Base-by-base conservation (phyloP, 495 filamentous ascomycete genomes). In the Penicillium arizonense region DNA sequence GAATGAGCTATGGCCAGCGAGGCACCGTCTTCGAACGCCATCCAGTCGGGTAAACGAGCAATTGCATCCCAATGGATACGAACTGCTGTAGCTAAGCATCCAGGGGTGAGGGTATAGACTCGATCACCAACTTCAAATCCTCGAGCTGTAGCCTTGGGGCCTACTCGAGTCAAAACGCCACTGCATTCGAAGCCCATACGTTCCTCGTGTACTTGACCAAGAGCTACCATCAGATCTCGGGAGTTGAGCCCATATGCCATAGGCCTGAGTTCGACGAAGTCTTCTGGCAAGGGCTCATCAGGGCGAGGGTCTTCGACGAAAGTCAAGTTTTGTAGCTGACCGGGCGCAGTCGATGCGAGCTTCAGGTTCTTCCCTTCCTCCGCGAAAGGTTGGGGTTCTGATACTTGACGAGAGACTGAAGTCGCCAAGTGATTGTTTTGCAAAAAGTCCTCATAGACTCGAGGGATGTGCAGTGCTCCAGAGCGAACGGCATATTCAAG, bases 1-100 rank as follows among this genome's bases (percentile, higher is more conserved):
- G 59, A 63, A 48, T 75, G 87, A 3, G 77, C 78, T 1, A 84
- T 63, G 0, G 84, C 84, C 1, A 87, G 65, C 5, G 81, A 76
- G 3, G 84, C 81, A 28, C 77, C 81, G 11, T 70, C 62, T 16
- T 80, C 74, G 48, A 84, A 78, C 3, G 69, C 58, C 53, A 84
- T 70, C n/a, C 73, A 55, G 3, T 68, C 59, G 0, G 77, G 77
- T 3, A 87, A 49, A 4, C 47, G 39, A 55, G 56, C 65, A 2
- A 54, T 61, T 30, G 44, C 52, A 21, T 57, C 56, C 21, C 50
- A 56, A 23, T 48, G 52, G 33, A 55, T 61, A 20, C 55, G 54
- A 9, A 56, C 53, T 13, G 47, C 56, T 10, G 52, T 65, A 8
- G 65, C 48, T 8, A 55, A 58, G 8, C 50, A 59, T 14, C 82